phyloP scores from a whole-genome alignment of 1,284 basidiomycete species.

The Puccinia polysora region DNA sequence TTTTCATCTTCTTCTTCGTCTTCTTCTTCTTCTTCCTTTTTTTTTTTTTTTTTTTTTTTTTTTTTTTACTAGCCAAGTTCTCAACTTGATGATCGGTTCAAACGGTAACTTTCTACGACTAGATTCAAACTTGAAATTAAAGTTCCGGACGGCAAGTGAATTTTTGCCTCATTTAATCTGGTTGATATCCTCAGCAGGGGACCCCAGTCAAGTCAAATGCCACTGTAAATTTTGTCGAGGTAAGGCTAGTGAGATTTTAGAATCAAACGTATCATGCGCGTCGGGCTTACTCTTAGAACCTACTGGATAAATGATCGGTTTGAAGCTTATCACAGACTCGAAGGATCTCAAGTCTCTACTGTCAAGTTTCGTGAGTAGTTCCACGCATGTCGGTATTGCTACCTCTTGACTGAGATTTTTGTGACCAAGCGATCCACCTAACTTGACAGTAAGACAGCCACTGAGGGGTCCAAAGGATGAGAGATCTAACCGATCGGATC shows the following conservation, averaged over 20 bases:
- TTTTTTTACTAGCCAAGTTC: not conserved
- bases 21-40: not conserved
- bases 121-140: conserved; percentile 6
- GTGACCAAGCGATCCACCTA: not conserved
- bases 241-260: not conserved
- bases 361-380: too few species aligned
- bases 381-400: too few species aligned
- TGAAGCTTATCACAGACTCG: not conserved
- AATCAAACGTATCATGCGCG: not conserved
- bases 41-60: not conserved
- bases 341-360: too few species aligned
- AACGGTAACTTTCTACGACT: not conserved
- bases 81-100: not conserved
- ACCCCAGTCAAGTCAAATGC: conserved; percentile 2
- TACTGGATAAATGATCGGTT: not conserved
- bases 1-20: not conserved
- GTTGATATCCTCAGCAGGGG: conserved; percentile 3
- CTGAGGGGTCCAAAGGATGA: not conserved
- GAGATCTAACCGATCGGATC: not conserved
- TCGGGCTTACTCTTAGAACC: not conserved
- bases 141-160: conserved; percentile 32
- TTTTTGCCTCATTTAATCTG: conserved; percentile 38
- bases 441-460: not conserved
- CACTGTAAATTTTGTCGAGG: conserved; percentile 24
- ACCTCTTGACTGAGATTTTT: not conserved